phyloP scores from a whole-genome alignment of 2,329 filamentous ascomycete species.

The Hymenoscyphus fraxineus region DNA sequence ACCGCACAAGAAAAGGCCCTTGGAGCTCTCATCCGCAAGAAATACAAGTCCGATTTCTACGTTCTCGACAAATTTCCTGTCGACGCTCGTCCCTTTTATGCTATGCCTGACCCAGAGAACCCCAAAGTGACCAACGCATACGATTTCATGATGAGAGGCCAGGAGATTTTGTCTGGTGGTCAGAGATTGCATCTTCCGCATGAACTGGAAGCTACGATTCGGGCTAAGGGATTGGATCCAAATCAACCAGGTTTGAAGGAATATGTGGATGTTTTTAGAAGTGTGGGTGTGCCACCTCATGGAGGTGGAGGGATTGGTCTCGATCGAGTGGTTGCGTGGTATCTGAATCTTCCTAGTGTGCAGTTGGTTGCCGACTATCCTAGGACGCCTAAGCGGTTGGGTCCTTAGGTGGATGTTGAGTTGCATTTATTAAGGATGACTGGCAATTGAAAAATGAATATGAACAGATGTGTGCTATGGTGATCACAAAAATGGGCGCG shows the following conservation, averaged over 20 bases:
- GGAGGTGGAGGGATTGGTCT: slow-evolving; percentile 87
- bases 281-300: slow-evolving; percentile 83
- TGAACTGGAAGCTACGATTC: slow-evolving; percentile 74
- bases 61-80: slow-evolving; percentile 95
- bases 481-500: too few species aligned
- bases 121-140: slow-evolving; percentile 63
- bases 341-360: slow-evolving; percentile 55
- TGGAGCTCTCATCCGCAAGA: slow-evolving; percentile 77
- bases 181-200: slow-evolving; percentile 83
- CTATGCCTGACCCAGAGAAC: slow-evolving; percentile 70
- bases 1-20: slow-evolving; percentile 87
- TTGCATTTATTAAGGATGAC: too few species aligned
- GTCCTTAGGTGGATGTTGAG: slow-evolving; percentile 39
- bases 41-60: slow-evolving; percentile 95
- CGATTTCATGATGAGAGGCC: slow-evolving; percentile 88
- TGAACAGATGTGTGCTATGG: too few species aligned
- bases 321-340: slow-evolving; percentile 76
- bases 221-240: slow-evolving; percentile 76
- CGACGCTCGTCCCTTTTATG: slow-evolving; percentile 85
- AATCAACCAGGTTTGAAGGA: slow-evolving; percentile 73
- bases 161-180: slow-evolving; percentile 88
- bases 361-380: slow-evolving; percentile 57
- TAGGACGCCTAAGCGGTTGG: slow-evolving; percentile 56
- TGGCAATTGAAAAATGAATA: too few species aligned
- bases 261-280: slow-evolving; percentile 77